A percentile compares a stretch with the other conserved stretches of the same genome.
phyloP scores from a whole-genome alignment of 768 basidiomycete genomes.

The Daedalea quercina region DNA sequence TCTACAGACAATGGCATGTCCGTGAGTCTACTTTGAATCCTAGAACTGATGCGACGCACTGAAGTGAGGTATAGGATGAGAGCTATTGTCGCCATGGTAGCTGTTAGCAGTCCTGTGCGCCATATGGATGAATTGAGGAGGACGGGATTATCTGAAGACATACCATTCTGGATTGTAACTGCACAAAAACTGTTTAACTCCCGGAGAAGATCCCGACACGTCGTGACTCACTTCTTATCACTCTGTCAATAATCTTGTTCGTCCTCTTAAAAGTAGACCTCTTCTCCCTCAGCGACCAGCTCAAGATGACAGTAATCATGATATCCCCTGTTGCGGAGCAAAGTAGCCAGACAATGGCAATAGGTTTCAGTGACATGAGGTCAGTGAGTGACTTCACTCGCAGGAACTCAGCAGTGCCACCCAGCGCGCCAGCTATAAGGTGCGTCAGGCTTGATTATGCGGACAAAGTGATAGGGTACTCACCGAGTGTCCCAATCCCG shows the following conservation, averaged over 20 bases:
- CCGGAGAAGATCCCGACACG: too few species aligned
- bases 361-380: neutral
- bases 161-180: slow-evolving; percentile 1
- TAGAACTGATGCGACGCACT: too few species aligned
- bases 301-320: neutral
- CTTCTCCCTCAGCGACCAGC: neutral
- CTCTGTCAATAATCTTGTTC: neutral
- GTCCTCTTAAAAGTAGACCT: neutral
- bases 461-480: neutral
- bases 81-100: neutral
- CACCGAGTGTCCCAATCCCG: neutral
- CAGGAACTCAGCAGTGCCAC: neutral
- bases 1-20: too few species aligned
- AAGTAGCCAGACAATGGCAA: neutral
- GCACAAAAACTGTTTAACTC: too few species aligned
- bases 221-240: neutral
- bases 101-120: neutral
- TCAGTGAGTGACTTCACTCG: neutral
- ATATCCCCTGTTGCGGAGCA: neutral
- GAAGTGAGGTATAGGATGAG: neutral
- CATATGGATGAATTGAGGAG: neutral
- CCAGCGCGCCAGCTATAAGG: neutral
- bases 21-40: too few species aligned
- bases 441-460: too few species aligned
- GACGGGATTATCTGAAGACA: neutral